Evolutionary conservation across 495 filamentous ascomycete species (phyloP).

Genomic region (Astrothelium macrocarpum): DNA sequence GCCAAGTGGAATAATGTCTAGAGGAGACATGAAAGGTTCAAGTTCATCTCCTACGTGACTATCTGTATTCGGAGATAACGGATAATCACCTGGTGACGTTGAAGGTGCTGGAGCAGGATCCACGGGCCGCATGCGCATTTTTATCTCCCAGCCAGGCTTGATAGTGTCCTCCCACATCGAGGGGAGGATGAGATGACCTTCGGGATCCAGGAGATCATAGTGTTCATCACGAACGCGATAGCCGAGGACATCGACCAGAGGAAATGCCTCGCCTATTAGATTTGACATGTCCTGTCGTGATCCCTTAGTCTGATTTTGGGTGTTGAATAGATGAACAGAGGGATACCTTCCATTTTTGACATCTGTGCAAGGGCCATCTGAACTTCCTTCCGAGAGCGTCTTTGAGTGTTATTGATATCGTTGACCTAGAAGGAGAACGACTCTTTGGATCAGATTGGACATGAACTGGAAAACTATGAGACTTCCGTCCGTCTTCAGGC

Average conservation of each 20-base stretch:
- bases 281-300: slow-evolving; percentile 5
- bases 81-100: background rate
- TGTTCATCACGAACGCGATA: background rate
- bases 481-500: background rate
- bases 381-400: slow-evolving; percentile 11
- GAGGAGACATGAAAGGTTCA: background rate
- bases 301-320: background rate
- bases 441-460: background rate
- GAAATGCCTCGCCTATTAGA: slow-evolving; percentile 8
- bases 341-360: slow-evolving; percentile 10
- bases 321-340: background rate
- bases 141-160: slow-evolving; percentile 10
- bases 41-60: background rate
- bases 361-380: slow-evolving; percentile 5
- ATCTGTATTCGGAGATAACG: background rate
- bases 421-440: background rate
- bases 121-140: slow-evolving; percentile 8
- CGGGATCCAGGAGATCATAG: slow-evolving; percentile 8
- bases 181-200: slow-evolving; percentile 10
- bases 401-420: background rate
- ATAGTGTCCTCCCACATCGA: slow-evolving; percentile 9
- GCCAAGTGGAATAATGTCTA: background rate
- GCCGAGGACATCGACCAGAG: background rate
- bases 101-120: background rate
- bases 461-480: background rate